Base-by-base conservation (phyloP, 306 rosid species). In the Castanea mollissima region DNA sequence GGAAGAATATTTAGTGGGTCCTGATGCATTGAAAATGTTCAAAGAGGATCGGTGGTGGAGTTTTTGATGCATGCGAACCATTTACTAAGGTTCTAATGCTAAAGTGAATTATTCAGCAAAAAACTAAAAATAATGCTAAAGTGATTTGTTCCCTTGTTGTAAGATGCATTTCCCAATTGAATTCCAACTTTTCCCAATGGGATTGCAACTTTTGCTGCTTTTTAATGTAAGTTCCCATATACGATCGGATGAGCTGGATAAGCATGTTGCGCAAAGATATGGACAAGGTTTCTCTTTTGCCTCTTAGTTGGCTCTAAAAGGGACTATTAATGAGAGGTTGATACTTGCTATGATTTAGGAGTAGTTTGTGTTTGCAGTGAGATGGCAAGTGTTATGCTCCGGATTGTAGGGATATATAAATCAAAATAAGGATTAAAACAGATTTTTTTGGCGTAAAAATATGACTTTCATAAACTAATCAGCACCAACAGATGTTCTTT, bases 1-100 rank as follows among this genome's bases (percentile, higher is more conserved):
- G 4, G 70, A 64, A 31, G 44, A 64, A 64, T 41, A 41, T 64
- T 64, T 29, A n/a, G 70, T 64, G 70, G 70, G 70, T 31, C 70
- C 70, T 64, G 20, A 64, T 64, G 20, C 18, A 41, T 32, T 16
- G 70, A 16, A 64, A 63, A 63, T 59, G 31, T 63, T 34, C 69
- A 63, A 63, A 63, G 64, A 1, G 69, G 18, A 27, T 32, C 6
- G 69, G 38, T 62, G 29, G 70, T 64, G 70, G 46, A 16, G 21
- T 31, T 64, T 31, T 29, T 14, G 41, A 49, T 49, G 54, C 54
- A 49, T 29, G 70, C 44, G 41, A 64, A 31, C 12, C 20, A 29
- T 15, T 20, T 29, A 15, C 31, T 6, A 29, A 64, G 44, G 44
- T 64, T 31, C 41, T 16, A 31, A 31, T 64, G 20, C 41, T 64